These are phyloP conservation scores for Saccharomyces hybrid DNA, from an alignment of 1,139 yeast genomes.

Conservation along the genomic window DNA sequence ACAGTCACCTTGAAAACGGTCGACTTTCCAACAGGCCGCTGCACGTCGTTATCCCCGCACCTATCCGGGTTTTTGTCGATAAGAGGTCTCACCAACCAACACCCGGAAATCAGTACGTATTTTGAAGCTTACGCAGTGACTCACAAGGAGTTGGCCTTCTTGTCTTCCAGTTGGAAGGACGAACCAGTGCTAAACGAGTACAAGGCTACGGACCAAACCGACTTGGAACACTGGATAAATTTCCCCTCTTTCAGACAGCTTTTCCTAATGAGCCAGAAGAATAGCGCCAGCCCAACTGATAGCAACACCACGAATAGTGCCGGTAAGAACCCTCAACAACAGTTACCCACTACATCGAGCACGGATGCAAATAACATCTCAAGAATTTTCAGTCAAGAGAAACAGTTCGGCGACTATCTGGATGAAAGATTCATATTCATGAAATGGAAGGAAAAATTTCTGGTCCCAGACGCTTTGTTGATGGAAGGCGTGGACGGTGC, in stretches of 20 bases:
- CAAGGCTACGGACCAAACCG: conserved; percentile 50
- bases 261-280: conserved; percentile 9
- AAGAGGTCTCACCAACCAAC: conserved; percentile 66
- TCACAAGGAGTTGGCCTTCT: conserved; percentile 41
- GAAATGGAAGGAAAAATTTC: conserved; percentile 91
- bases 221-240: conserved; percentile 80
- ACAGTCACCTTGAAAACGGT: conserved; percentile 25
- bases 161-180: conserved; percentile 38
- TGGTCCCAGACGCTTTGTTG: conserved; percentile 65
- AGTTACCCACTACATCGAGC: conserved; percentile 23
- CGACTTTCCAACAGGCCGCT: conserved; percentile 16
- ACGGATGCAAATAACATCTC: conserved; percentile 23
- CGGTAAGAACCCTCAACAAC: background rate
- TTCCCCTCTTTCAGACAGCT: conserved; percentile 42
- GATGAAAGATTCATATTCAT: conserved; percentile 57
- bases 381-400: conserved; percentile 4
- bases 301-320: background rate
- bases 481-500: conserved; percentile 69
- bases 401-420: conserved; percentile 29
- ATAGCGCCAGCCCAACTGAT: background rate
- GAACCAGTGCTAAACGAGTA: conserved; percentile 43
- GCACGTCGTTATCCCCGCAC: conserved; percentile 26
- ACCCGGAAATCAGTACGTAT: conserved; percentile 76
- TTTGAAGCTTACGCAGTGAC: conserved; percentile 84
- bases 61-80: conserved; percentile 76